Evolutionary conservation across 345 rosid species (phyloP).

Genomic region (Streptanthus diversifolius): DNA sequence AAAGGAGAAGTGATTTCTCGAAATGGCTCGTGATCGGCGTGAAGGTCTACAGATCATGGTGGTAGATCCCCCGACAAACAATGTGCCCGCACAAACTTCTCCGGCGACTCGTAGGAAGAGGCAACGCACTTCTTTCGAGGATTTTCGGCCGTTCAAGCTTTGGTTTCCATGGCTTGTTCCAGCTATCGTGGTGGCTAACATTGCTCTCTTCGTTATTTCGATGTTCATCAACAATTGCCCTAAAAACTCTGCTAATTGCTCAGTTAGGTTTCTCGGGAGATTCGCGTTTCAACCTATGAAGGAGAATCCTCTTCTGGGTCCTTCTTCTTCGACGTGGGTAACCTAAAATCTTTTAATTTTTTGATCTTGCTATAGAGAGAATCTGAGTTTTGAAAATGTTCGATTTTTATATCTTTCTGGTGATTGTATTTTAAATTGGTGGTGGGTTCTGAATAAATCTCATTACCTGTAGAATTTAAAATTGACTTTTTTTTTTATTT

Average conservation of each 20-base stretch:
- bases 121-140: conserved; percentile 17
- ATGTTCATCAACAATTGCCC: conserved; percentile 93
- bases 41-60: conserved; percentile 50
- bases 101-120: conserved; percentile 15
- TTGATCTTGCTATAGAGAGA: neutral
- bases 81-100: conserved; percentile 8
- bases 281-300: conserved; percentile 80
- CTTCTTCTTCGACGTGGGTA: conserved; percentile 76
- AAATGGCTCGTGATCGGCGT: conserved; percentile 38
- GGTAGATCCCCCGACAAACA: conserved; percentile 35
- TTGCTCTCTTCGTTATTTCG: conserved; percentile 48
- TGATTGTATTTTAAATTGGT: neutral
- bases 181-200: conserved; percentile 54
- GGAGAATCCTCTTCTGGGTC: conserved; percentile 94
- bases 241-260: conserved; percentile 46
- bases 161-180: conserved; percentile 87
- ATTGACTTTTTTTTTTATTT: neutral
- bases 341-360: neutral
- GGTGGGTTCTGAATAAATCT: neutral
- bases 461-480: neutral
- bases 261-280: conserved; percentile 65
- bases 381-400: neutral
- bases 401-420: neutral
- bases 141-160: conserved; percentile 53
- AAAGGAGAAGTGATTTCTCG: neutral